Conservation (phyloP, 495 filamentous ascomycete species). For the Annulohypoxylon moriforme region DNA sequence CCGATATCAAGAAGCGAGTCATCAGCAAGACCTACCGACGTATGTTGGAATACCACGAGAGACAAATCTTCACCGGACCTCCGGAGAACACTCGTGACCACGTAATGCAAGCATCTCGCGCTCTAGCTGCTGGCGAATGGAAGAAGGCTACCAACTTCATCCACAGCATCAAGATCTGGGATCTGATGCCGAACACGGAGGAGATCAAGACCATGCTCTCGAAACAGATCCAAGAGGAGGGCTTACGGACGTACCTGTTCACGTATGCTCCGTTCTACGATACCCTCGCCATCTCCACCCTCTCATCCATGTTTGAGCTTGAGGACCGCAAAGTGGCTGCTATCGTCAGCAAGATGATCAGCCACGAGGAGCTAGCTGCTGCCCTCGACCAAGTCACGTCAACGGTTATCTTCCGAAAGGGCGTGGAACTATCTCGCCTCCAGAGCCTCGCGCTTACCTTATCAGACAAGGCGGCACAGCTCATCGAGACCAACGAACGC, state of each 20-base stretch:
- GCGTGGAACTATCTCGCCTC: slow-evolving; percentile 94
- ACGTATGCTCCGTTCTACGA: slow-evolving; percentile 99
- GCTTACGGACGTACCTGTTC: slow-evolving; percentile 97
- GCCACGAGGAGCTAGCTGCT: slow-evolving; percentile 95
- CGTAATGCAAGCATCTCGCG: slow-evolving; percentile 98
- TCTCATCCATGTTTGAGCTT: slow-evolving; percentile 96
- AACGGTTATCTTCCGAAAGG: slow-evolving; percentile 99
- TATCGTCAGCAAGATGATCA: slow-evolving; percentile 99
- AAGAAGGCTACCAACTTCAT: slow-evolving; percentile 94
- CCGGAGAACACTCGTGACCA: slow-evolving; percentile 99
- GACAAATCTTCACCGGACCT: slow-evolving; percentile 97
- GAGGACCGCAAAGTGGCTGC: slow-evolving; percentile 87
- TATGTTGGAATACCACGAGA: slow-evolving; percentile 99
- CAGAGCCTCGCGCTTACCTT: slow-evolving; percentile 95
- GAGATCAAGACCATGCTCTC: slow-evolving; percentile 97
- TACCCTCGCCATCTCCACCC: slow-evolving; percentile 84
- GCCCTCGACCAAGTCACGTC: slow-evolving; percentile 98
- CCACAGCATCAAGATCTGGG: slow-evolving; percentile 99
- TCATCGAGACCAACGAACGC: slow-evolving; percentile 98
- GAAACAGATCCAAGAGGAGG: slow-evolving; percentile 98
- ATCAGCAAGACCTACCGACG: slow-evolving; percentile 99
- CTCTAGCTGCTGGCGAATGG: slow-evolving; percentile 96
- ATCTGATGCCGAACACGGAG: slow-evolving; percentile 87
- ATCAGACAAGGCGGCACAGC: slow-evolving; percentile 91
- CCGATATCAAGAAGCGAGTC: slow-evolving; percentile 95